Percentiles rank a stretch among this genome's conserved stretches.
Evolutionary conservation across 768 basidiomycete species (phyloP).

Genomic region (Pleurotus salmoneostramineus): DNA sequence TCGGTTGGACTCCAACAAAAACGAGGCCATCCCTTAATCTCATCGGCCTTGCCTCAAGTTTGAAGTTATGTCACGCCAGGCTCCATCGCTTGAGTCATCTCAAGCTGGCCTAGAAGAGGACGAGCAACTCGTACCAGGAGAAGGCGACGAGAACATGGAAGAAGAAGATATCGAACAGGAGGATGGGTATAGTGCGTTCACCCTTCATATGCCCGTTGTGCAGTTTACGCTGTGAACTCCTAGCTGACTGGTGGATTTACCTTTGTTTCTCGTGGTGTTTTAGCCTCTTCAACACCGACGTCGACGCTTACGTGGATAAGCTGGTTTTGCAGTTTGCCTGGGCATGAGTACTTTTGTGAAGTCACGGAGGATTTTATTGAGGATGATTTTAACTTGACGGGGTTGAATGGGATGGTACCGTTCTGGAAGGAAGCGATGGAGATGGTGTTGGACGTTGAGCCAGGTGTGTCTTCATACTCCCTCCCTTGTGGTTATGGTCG

Average conservation of each 20-base stretch:
- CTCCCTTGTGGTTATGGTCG: no score
- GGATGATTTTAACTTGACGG: conserved; percentile 98
- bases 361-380: conserved; percentile 99
- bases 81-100: conserved; percentile 33
- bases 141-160: conserved; percentile 80
- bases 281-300: conserved; percentile 87
- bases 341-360: conserved; percentile 98
- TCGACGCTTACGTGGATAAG: conserved; percentile 94
- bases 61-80: conserved; percentile 33
- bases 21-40: conserved; percentile 16
- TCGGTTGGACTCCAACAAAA: conserved; percentile 15
- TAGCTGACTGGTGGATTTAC: no score
- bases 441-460: conserved; percentile 99
- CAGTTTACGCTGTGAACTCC: conserved; percentile 4
- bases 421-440: conserved; percentile 99
- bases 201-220: conserved; percentile 9
- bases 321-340: conserved; percentile 93
- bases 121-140: conserved; percentile 51
- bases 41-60: conserved; percentile 7
- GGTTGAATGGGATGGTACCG: conserved; percentile 91
- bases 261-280: conserved; percentile 10
- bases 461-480: no score
- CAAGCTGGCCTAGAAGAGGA: conserved; percentile 59
- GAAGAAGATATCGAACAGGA: conserved; percentile 58
- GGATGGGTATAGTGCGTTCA: conserved; percentile 75